A percentile compares a stretch with the other conserved stretches of the same genome.
phyloP scores from a whole-genome alignment of 768 basidiomycete species.

The Kwoniella heveanensis region DNA sequence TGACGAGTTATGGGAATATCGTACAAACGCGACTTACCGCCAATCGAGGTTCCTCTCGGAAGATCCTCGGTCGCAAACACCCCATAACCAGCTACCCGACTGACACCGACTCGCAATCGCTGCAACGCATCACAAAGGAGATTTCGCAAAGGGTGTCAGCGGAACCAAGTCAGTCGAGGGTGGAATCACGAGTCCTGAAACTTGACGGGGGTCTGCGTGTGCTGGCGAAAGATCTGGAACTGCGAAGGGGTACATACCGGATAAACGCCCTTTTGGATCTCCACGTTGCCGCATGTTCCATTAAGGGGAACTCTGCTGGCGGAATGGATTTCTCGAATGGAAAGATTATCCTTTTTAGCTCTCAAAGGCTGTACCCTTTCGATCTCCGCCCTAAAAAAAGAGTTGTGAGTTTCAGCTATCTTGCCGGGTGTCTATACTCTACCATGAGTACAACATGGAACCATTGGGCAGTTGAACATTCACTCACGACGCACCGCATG shows the following conservation, averaged over 20 bases:
- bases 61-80: slow-evolving; percentile 24
- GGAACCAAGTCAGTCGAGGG: background rate
- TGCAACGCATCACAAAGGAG: background rate
- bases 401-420: too few relatives aligned
- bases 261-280: slow-evolving; percentile 8
- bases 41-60: slow-evolving; percentile 3
- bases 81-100: slow-evolving; percentile 22
- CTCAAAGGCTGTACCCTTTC: background rate
- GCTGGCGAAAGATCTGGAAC: too few relatives aligned
- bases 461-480: background rate
- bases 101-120: slow-evolving; percentile 20
- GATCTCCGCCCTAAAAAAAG: background rate
- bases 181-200: too few relatives aligned
- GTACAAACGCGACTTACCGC: slow-evolving; percentile 16
- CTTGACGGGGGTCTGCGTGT: too few relatives aligned
- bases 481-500: slow-evolving; percentile 20
- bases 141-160: background rate
- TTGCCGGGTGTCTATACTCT: too few relatives aligned
- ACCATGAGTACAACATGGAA: too few relatives aligned
- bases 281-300: slow-evolving; percentile 9
- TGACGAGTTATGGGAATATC: too few relatives aligned
- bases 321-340: background rate
- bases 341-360: background rate
- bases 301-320: background rate
- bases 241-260: slow-evolving; percentile 7